These are phyloP conservation scores for Candida tetrigidarum DNA, from an alignment of 1,139 yeast species.

Conservation along the genomic window DNA sequence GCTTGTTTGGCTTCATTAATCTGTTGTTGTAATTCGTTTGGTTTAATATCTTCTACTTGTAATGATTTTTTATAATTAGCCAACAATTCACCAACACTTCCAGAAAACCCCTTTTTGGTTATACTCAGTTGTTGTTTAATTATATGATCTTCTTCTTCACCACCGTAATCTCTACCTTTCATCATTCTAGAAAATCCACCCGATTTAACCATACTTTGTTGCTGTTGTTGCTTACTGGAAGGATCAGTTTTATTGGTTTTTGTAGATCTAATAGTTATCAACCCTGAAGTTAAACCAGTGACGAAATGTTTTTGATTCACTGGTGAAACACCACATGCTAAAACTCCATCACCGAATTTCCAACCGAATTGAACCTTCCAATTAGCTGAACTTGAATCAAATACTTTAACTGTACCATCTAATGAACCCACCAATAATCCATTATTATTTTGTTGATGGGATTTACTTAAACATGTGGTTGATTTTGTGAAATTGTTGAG, in stretches of 20 bases:
- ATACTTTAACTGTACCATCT: slow-evolving; percentile 96
- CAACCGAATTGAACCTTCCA: slow-evolving; percentile 97
- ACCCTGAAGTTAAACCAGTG: slow-evolving; percentile 92
- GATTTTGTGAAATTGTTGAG: slow-evolving; percentile 89
- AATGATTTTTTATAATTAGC: slow-evolving; percentile 83
- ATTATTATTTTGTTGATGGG: slow-evolving; percentile 42
- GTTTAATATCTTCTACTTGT: slow-evolving; percentile 84
- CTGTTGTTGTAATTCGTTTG: slow-evolving; percentile 64
- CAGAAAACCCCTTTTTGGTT: slow-evolving; percentile 58
- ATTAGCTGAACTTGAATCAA: slow-evolving; percentile 71
- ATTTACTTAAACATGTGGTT: slow-evolving; percentile 79
- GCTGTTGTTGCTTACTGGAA: background rate
- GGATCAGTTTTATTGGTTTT: slow-evolving; percentile 50
- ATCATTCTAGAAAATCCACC: slow-evolving; percentile 75
- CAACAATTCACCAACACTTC: slow-evolving; percentile 82
- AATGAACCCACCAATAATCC: slow-evolving; percentile 91
- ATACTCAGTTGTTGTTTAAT: slow-evolving; percentile 26
- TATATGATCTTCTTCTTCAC: slow-evolving; percentile 82
- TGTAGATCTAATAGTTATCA: slow-evolving; percentile 86
- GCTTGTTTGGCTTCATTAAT: slow-evolving; percentile 85
- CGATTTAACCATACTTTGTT: slow-evolving; percentile 42
- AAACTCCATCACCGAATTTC: slow-evolving; percentile 90
- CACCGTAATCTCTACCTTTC: slow-evolving; percentile 89
- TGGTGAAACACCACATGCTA: slow-evolving; percentile 90
- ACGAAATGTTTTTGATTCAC: slow-evolving; percentile 77